Conservation (phyloP, 2,329 filamentous ascomycete genomes). For the Trichoderma atroviride region DNA sequence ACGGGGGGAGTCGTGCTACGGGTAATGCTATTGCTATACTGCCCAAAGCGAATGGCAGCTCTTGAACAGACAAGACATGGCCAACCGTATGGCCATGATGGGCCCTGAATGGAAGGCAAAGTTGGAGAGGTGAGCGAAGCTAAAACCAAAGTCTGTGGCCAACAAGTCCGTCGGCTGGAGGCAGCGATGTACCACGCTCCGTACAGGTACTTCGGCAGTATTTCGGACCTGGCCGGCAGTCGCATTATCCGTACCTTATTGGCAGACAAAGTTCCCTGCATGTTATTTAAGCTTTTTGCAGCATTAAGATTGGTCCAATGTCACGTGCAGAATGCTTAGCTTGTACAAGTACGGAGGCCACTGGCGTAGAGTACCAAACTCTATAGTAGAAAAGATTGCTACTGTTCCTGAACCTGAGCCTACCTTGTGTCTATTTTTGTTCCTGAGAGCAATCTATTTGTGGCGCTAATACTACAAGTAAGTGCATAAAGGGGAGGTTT, state of each 20-base stretch:
- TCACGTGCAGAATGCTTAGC: background rate
- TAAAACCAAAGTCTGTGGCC: background rate
- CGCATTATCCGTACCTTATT: background rate
- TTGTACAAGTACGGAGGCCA: background rate
- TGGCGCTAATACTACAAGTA: background rate
- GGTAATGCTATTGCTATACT: conserved; percentile 7
- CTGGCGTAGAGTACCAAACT: background rate
- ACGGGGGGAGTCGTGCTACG: background rate
- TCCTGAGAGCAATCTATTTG: background rate
- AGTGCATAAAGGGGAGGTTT: background rate
- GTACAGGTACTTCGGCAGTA: conserved; percentile 16
- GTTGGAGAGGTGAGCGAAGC: conserved; percentile 14
- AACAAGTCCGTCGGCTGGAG: background rate
- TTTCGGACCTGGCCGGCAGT: background rate
- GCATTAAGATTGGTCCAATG: background rate
- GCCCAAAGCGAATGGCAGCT: conserved; percentile 10
- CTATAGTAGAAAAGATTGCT: background rate
- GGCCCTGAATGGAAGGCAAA: conserved; percentile 16
- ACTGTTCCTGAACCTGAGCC: background rate
- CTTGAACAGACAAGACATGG: conserved; percentile 19
- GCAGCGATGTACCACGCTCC: background rate
- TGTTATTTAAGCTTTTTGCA: conserved; percentile 1
- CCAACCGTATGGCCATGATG: conserved; percentile 19
- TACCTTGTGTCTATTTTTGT: background rate
- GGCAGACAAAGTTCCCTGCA: conserved; percentile 24